phyloP scores from a whole-genome alignment of 352 stramenopile genomes.

The Peronospora tabacina region DNA sequence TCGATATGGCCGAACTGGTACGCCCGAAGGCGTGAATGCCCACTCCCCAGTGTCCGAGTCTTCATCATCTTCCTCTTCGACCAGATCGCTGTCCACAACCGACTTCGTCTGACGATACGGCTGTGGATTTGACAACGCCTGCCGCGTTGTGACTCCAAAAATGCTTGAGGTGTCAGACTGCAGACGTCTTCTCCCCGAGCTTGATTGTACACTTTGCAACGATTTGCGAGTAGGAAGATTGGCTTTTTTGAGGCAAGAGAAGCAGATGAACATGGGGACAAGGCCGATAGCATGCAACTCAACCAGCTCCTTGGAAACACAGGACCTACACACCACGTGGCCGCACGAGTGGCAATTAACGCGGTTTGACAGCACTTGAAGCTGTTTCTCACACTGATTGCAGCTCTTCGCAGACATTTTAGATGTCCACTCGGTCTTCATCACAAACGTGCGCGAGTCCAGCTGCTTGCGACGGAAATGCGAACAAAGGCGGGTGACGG shows the following conservation, averaged over 20 bases:
- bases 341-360: slow-evolving; percentile 38
- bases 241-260: slow-evolving; percentile 25
- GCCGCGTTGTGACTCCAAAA: slow-evolving; percentile 1
- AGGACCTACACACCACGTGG: slow-evolving; percentile 31
- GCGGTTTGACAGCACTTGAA: slow-evolving; percentile 35
- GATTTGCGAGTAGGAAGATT: slow-evolving; percentile 16
- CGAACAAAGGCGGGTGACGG: slow-evolving; percentile 32
- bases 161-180: slow-evolving; percentile 18
- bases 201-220: slow-evolving; percentile 7
- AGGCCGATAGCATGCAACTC: slow-evolving; percentile 34
- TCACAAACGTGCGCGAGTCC: slow-evolving; percentile 41
- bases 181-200: slow-evolving; percentile 15
- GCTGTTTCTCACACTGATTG: slow-evolving; percentile 27
- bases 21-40: slow-evolving; percentile 25
- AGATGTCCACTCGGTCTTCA: slow-evolving; percentile 37
- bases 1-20: slow-evolving; percentile 26
- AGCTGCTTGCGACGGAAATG: slow-evolving; percentile 44
- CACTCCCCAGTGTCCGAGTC: slow-evolving; percentile 30
- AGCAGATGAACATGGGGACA: slow-evolving; percentile 37
- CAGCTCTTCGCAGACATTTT: slow-evolving; percentile 29
- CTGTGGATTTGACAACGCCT: slow-evolving; percentile 9
- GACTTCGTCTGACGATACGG: slow-evolving; percentile 14
- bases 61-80: slow-evolving; percentile 24
- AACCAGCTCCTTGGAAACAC: slow-evolving; percentile 31
- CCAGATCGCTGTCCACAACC: slow-evolving; percentile 16